These are phyloP conservation scores for Cutaneotrichosporon daszewskae DNA, from an alignment of 1,284 basidiomycete genomes.

Conservation along the genomic window DNA sequence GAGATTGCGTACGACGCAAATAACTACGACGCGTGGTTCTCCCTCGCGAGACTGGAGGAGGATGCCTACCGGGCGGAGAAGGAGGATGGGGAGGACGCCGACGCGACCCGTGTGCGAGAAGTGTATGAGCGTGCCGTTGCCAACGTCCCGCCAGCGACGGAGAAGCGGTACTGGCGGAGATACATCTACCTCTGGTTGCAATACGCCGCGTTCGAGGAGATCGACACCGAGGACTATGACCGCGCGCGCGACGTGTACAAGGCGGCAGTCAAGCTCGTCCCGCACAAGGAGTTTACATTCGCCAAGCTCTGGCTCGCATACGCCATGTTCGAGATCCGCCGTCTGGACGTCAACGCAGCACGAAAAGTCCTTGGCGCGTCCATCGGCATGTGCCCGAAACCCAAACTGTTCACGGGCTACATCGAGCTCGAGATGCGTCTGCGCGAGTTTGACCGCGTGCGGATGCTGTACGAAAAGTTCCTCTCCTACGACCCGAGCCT, in stretches of 20 bases:
- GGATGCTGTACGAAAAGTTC: conserved; percentile 90
- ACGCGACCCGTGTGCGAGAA: conserved; percentile 66
- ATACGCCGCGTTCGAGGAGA: conserved; percentile 96
- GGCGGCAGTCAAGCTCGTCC: conserved; percentile 79
- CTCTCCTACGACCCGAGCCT: conserved; percentile 79
- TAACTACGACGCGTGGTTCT: conserved; percentile 99
- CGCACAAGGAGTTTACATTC: conserved; percentile 95
- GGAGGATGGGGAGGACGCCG: conserved; percentile 64
- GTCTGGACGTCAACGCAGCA: conserved; percentile 73
- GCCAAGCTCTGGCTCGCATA: conserved; percentile 90
- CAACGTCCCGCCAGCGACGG: conserved; percentile 73
- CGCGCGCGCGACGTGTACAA: conserved; percentile 88
- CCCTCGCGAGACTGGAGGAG: conserved; percentile 89
- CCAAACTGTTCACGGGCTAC: conserved; percentile 86
- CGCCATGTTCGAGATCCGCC: conserved; percentile 86
- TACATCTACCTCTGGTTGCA: conserved; percentile 88
- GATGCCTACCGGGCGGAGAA: conserved; percentile 68
- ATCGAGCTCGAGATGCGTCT: conserved; percentile 75
- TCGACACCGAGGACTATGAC: conserved; percentile 82
- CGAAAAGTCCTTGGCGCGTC: conserved; percentile 84
- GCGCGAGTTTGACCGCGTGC: conserved; percentile 86
- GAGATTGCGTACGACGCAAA: conserved; percentile 79
- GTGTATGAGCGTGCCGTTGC: conserved; percentile 96
- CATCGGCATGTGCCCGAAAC: conserved; percentile 95
- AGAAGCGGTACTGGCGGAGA: conserved; percentile 71